These are phyloP conservation scores for Agaricus subrufescens DNA, from an alignment of 768 basidiomycete species.

Conservation along the genomic window DNA sequence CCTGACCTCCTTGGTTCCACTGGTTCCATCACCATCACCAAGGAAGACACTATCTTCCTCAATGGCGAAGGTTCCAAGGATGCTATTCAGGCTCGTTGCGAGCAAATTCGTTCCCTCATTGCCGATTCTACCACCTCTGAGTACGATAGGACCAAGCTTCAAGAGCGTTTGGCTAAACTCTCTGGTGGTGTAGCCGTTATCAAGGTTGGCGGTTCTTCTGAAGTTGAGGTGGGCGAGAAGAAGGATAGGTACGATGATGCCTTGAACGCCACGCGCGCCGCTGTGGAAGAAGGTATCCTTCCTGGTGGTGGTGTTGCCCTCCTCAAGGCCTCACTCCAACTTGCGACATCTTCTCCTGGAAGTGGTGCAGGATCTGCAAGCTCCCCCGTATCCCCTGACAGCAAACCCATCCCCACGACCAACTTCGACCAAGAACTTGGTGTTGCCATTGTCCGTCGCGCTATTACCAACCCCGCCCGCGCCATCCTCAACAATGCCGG, in stretches of 20 bases:
- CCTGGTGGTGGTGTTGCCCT: constrained; percentile 95
- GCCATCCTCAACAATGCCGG: constrained; percentile 93
- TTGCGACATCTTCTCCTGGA: constrained; percentile 51
- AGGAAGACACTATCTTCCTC: constrained; percentile 95
- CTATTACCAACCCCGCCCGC: constrained; percentile 77
- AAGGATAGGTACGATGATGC: constrained; percentile 98
- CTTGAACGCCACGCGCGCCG: constrained; percentile 95
- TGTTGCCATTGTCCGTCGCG: constrained; percentile 86
- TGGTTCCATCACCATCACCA: constrained; percentile 90
- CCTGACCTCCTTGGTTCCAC: constrained; percentile 87
- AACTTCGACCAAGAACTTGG: constrained; percentile 99
- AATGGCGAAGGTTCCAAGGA: constrained; percentile 93
- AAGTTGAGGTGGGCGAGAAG: constrained; percentile 99
- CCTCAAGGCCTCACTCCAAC: constrained; percentile 75
- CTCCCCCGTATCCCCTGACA: constrained; percentile 47
- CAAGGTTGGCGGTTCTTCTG: constrained; percentile 90
- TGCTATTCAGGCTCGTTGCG: constrained; percentile 87
- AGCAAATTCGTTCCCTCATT: constrained; percentile 87
- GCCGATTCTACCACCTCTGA: constrained; percentile 83
- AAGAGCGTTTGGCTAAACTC: constrained; percentile 95
- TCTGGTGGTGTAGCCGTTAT: constrained; percentile 97
- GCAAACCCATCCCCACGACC: constrained; percentile 65
- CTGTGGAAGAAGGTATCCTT: constrained; percentile 97
- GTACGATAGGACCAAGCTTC: constrained; percentile 91
- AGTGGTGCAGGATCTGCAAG: constrained; percentile 40